These are phyloP conservation scores for Gymnopilus dilepis DNA, from an alignment of 768 basidiomycete genomes.

Conservation along the genomic window DNA sequence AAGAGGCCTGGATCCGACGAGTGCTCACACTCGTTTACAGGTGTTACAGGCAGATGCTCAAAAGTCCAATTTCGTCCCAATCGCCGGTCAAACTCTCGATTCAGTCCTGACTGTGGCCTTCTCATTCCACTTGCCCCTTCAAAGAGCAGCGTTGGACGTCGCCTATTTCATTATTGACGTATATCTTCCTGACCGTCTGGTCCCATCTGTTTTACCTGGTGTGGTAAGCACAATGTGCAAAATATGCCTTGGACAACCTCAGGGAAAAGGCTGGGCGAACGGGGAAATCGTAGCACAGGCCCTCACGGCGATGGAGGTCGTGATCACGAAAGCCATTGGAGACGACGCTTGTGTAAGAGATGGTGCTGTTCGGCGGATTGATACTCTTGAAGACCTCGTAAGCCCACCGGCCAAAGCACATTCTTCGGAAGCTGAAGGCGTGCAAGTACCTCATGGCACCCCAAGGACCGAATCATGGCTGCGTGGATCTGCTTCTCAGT, in stretches of 20 bases:
- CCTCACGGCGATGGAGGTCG: conserved; percentile 58
- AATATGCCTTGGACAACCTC: conserved; percentile 60
- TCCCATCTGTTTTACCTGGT: conserved; percentile 82
- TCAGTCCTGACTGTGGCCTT: conserved; percentile 65
- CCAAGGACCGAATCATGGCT: conserved; percentile 79
- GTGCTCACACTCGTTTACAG: conserved; percentile 35
- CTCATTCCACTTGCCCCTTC: conserved; percentile 65
- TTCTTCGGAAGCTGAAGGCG: conserved; percentile 16
- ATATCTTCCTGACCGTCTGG: conserved; percentile 56
- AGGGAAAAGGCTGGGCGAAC: conserved; percentile 70
- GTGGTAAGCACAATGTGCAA: conserved; percentile 79
- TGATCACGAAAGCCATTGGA: conserved; percentile 63
- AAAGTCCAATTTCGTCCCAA: conserved; percentile 62
- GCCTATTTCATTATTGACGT: conserved; percentile 59
- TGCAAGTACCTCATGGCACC: conserved; percentile 42
- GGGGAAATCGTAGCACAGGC: conserved; percentile 68
- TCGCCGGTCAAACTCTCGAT: conserved; percentile 84
- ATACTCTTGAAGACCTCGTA: conserved; percentile 67
- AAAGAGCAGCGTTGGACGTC: conserved; percentile 64
- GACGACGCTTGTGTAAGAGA: conserved; percentile 70
- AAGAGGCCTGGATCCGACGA: conserved; percentile 24
- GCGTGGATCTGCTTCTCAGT: conserved; percentile 77
- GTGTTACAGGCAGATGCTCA: conserved; percentile 51
- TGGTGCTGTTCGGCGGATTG: conserved; percentile 59
- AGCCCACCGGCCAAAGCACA: conserved; percentile 33